Conservation (phyloP, 352 stramenopile species). For the Globisporangium emineosum region DNA sequence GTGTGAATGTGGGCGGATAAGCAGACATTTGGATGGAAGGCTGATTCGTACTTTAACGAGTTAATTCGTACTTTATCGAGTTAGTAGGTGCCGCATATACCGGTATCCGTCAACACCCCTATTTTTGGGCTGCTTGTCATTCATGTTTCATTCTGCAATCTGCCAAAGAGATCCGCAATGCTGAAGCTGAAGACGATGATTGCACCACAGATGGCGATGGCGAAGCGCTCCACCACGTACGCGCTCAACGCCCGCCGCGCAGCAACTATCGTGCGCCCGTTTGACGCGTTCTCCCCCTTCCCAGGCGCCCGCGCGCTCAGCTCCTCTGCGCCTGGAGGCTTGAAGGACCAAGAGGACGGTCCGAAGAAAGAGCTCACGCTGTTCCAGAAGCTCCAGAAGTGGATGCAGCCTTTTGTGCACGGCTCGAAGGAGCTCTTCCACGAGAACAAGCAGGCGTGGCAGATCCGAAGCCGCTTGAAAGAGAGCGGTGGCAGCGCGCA, state of each 20-base stretch:
- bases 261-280: neutral
- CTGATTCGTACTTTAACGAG: neutral
- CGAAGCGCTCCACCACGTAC: conserved; percentile 1
- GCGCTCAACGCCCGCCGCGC: neutral
- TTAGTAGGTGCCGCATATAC: conserved; percentile 7
- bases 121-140: neutral
- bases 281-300: neutral
- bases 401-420: conserved; percentile 75
- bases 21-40: neutral
- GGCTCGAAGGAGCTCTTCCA: conserved; percentile 65
- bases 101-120: too few species aligned
- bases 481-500: conserved; percentile 18
- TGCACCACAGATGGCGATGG: neutral
- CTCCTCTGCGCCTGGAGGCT: neutral
- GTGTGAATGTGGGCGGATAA: too few species aligned
- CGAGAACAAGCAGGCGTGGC: conserved; percentile 81
- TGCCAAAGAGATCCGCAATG: neutral
- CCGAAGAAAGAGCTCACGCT: conserved; percentile 42
- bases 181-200: conserved; percentile 2
- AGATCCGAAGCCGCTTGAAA: conserved; percentile 57
- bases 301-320: conserved; percentile 2
- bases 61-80: neutral
- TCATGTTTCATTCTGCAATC: neutral
- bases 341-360: conserved; percentile 6
- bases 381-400: conserved; percentile 82